Conservation (phyloP, 1,284 basidiomycete genomes). For the Thelephora terrestris region DNA sequence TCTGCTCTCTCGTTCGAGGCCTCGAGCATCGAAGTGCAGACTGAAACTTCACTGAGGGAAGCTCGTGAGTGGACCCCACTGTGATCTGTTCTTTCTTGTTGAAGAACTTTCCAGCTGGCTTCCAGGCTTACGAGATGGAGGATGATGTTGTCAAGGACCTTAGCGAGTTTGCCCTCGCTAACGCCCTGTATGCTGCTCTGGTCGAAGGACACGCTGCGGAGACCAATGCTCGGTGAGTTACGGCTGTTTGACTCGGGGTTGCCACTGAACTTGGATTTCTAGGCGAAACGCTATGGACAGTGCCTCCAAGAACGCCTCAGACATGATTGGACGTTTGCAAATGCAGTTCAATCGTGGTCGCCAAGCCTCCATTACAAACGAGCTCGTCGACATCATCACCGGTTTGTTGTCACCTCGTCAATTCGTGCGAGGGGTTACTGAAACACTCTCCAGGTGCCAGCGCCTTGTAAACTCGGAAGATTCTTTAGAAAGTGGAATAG, state of each 20-base stretch:
- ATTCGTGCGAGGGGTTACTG: not conserved
- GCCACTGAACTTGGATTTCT: not conserved
- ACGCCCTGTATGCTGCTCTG: conserved; percentile 91
- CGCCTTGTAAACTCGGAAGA: conserved; percentile 24
- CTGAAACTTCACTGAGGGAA: conserved; percentile 70
- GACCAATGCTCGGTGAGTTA: conserved; percentile 68
- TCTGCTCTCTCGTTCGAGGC: conserved; percentile 93
- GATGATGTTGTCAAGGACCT: conserved; percentile 93
- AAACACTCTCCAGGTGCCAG: conserved; percentile 26
- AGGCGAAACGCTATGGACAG: conserved; percentile 99
- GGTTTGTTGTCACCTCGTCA: conserved; percentile 36
- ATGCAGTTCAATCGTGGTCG: conserved; percentile 99
- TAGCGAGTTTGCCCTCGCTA: conserved; percentile 92
- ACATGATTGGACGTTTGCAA: conserved; percentile 81
- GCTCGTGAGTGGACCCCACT: conserved; percentile 45
- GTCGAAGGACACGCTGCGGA: conserved; percentile 96
- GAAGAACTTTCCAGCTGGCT: conserved; percentile 45
- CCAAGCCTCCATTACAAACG: conserved; percentile 96
- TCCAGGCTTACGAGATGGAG: conserved; percentile 92
- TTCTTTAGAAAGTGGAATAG: not conserved
- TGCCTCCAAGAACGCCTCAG: conserved; percentile 95
- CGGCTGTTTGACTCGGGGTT: conserved; percentile 12
- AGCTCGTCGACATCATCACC: conserved; percentile 91
- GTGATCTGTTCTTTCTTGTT: not conserved
- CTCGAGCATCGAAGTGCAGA: conserved; percentile 66